A percentile compares a stretch with the other conserved stretches of the same genome.
These are phyloP conservation scores for Colletotrichum theobromicola DNA, from an alignment of 2,329 filamentous ascomycete species.

Conservation along the genomic window DNA sequence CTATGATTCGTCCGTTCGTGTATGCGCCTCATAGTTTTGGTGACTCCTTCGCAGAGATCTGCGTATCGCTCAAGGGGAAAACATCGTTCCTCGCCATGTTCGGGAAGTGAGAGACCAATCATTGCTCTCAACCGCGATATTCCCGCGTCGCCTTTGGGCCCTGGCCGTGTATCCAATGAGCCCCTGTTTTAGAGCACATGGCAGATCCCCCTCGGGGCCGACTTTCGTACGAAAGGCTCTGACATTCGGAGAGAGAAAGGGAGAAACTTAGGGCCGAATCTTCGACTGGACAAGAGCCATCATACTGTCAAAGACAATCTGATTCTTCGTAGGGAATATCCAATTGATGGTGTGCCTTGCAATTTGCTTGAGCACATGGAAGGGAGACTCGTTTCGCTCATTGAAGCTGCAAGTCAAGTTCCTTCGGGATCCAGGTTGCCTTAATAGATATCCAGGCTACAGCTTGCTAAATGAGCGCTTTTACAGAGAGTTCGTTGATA, in stretches of 20 bases:
- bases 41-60: background rate
- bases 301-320: rapidly evolving
- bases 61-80: rapidly evolving
- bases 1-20: background rate
- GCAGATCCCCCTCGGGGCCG: rapidly evolving
- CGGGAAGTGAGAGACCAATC: rapidly evolving
- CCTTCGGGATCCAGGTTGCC: rapidly evolving
- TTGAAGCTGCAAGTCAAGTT: rapidly evolving
- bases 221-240: rapidly evolving
- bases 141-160: background rate
- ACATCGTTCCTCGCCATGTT: background rate
- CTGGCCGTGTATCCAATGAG: background rate
- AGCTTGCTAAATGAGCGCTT: too few species aligned
- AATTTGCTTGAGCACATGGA: background rate
- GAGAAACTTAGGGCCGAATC: too few species aligned
- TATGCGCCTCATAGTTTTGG: background rate
- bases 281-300: background rate
- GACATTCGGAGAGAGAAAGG: rapidly evolving
- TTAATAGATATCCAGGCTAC: background rate
- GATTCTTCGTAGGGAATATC: rapidly evolving
- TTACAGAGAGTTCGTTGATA: background rate
- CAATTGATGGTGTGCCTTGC: background rate
- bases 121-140: rapidly evolving
- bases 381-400: rapidly evolving
- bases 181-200: background rate